Evolutionary conservation across 768 basidiomycete genomes (phyloP).

Genomic region (Leccinum boreale): DNA sequence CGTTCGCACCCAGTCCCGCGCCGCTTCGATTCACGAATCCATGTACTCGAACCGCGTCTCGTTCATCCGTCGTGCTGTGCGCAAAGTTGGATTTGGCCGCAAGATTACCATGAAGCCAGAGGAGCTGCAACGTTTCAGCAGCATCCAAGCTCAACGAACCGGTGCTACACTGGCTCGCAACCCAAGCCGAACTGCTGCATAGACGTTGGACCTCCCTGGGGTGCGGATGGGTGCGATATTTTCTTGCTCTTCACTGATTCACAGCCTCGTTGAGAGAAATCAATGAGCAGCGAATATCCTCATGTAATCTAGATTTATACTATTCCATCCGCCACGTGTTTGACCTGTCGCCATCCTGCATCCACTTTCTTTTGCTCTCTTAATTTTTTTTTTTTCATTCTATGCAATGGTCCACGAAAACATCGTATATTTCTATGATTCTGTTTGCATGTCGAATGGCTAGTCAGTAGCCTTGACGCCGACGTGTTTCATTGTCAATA

Average conservation of each 20-base stretch:
- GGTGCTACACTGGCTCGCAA: slow-evolving; percentile 76
- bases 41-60: slow-evolving; percentile 93
- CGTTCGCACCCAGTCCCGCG: slow-evolving; percentile 85
- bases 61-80: slow-evolving; percentile 85
- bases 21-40: slow-evolving; percentile 85
- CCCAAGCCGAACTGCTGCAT: slow-evolving; percentile 59
- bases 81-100: slow-evolving; percentile 85
- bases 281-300: slow-evolving; percentile 30
- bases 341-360: slow-evolving; percentile 17
- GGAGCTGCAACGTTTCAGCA: slow-evolving; percentile 82
- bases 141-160: slow-evolving; percentile 78
- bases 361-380: slow-evolving; percentile 16
- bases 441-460: slow-evolving; percentile 1
- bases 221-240: slow-evolving; percentile 21
- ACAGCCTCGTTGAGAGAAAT: slow-evolving; percentile 10
- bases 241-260: slow-evolving; percentile 19
- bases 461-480: slow-evolving; percentile 1
- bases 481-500: slow-evolving; percentile 4
- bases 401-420: slow-evolving; percentile 15
- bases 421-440: slow-evolving; percentile 16
- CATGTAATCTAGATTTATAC: slow-evolving; percentile 33
- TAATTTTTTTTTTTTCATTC: slow-evolving; percentile 7
- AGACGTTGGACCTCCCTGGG: slow-evolving; percentile 19
- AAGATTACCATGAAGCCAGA: slow-evolving; percentile 79
- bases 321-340: slow-evolving; percentile 14